Percentiles rank a stretch among this genome's conserved stretches.
These are phyloP conservation scores for Periconia digitata DNA, from an alignment of 2,329 filamentous ascomycete species.

Conservation along the genomic window DNA sequence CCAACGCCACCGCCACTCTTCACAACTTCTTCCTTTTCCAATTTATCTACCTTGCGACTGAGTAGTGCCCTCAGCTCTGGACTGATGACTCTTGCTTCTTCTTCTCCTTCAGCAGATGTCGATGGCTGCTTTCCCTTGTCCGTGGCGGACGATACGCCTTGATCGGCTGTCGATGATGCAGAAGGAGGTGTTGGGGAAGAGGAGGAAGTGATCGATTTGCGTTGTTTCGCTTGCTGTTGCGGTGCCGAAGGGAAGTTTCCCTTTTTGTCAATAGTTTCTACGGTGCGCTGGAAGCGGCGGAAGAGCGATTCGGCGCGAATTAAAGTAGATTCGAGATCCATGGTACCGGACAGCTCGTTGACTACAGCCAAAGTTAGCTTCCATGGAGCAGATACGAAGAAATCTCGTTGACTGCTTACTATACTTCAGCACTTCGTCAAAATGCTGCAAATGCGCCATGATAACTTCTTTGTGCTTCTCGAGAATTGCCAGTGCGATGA, in stretches of 20 bases:
- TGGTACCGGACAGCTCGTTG: conserved; percentile 91
- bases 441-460: conserved; percentile 89
- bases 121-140: conserved; percentile 40
- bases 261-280: conserved; percentile 92
- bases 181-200: conserved; percentile 35
- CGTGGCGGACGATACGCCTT: conserved; percentile 29
- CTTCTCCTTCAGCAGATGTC: conserved; percentile 27
- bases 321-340: conserved; percentile 84
- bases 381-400: neutral
- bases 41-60: conserved; percentile 59
- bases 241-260: conserved; percentile 71
- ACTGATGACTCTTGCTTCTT: conserved; percentile 59
- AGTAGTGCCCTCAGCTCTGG: conserved; percentile 63
- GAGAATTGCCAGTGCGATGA: conserved; percentile 88
- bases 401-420: conserved; percentile 56
- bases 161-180: conserved; percentile 17
- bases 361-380: conserved; percentile 55
- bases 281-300: conserved; percentile 80
- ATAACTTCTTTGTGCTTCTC: conserved; percentile 97
- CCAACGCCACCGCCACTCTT: conserved; percentile 45
- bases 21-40: conserved; percentile 47
- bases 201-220: conserved; percentile 44
- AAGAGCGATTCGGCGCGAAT: conserved; percentile 88
- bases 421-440: conserved; percentile 97
- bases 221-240: conserved; percentile 50